Evolutionary conservation across 208 protist species (phyloP).

Genomic region (Leishmania tarentolae): DNA sequence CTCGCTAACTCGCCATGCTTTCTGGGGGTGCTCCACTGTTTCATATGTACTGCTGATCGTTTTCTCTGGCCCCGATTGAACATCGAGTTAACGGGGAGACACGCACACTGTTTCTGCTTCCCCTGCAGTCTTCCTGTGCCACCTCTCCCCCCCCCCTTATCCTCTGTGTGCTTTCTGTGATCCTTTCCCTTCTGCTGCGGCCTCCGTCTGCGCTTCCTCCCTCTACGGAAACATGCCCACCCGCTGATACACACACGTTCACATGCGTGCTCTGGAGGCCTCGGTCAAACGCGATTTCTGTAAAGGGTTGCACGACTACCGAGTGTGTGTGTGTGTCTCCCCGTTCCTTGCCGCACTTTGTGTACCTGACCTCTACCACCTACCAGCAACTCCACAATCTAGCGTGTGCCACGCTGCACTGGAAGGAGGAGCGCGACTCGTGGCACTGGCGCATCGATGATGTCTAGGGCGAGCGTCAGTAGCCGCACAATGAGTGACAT

Average conservation of each 20-base stretch:
- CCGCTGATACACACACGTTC: background rate
- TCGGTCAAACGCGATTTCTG: background rate
- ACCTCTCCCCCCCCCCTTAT: background rate
- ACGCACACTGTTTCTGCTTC: background rate
- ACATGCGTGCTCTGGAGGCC: background rate
- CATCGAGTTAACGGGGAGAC: background rate
- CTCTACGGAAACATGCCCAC: background rate
- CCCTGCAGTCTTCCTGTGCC: background rate
- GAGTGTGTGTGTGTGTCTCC: background rate
- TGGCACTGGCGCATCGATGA: background rate
- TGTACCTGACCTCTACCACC: background rate
- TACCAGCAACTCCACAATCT: background rate
- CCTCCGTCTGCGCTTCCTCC: background rate
- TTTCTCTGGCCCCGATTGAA: background rate
- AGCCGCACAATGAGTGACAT: background rate
- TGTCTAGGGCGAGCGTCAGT: background rate
- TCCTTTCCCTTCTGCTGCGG: background rate
- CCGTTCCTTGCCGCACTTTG: background rate
- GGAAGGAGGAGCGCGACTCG: background rate
- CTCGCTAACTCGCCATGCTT: background rate
- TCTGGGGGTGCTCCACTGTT: background rate
- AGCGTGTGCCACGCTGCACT: background rate
- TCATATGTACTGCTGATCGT: background rate
- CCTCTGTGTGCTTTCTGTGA: background rate
- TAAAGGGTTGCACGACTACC: background rate